Base-by-base conservation (phyloP, 2,329 filamentous ascomycete genomes). In the Apiospora koreana region DNA sequence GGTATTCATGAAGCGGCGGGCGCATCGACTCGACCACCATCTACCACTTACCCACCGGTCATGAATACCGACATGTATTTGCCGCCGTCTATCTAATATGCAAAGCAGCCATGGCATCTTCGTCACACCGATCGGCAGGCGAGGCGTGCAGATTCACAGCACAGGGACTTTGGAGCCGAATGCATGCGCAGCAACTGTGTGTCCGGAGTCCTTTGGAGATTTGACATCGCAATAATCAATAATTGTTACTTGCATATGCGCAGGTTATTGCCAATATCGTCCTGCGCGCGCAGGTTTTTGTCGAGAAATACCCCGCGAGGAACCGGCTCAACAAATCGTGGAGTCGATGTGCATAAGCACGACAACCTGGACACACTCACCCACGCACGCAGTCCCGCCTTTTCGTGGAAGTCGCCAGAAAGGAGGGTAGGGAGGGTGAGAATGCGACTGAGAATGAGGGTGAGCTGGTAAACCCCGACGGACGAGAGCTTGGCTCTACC, bases 101-200 rank as follows among this genome's bases (percentile, higher is more conserved):
- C 21, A 38, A 62, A 38, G 54, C 21, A 38, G 31, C 31, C 31
- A n/a, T 38, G 54, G 28, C 54, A 12, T 31, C 54, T 38, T 62
- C 54, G 54, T 62, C 54, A 62, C 54, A 62, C 54, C 31, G 54
- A 62, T 62, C 54, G 31, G 54, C 50, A 25, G 50, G 50, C 16
- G 16, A 35, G 50, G 50, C 50, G 50, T 9, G 50, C 50, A 35
- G 31, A 31, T 54, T 31, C 25, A 4, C 4, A 54, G 48, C 23
- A 25, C 31, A n/a, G 9, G 28, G 28, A 35, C 18, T n/a, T n/a
- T n/a, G 4, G 18, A 62, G 54, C 54, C 38, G 54, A 62, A 62
- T 62, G 54, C 54, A 62, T 21, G 54, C n/a, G n/a, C n/a, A n/a
- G n/a, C 18, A 38, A 62, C 54, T 23, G 54, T 23, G 54, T 62